Percentiles rank a stretch among this genome's conserved stretches.
Conservation (phyloP, 768 basidiomycete species). For the Auriscalpium microsporum region DNA sequence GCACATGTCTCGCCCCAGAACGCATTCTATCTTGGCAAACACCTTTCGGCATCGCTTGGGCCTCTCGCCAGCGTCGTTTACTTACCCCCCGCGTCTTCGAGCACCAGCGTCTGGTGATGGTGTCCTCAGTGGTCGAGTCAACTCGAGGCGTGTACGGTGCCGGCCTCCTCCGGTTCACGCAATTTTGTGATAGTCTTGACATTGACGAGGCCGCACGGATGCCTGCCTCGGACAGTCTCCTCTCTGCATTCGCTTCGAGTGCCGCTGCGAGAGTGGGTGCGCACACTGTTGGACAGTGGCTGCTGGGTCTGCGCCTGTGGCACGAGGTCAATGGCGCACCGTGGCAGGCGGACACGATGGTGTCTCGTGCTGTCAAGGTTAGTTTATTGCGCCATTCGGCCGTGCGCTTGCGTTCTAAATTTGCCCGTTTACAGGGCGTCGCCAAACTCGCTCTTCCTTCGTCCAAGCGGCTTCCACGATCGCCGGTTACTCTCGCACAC, state of each 20-base stretch:
- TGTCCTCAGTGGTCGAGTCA: not conserved
- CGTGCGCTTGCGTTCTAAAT: too few species aligned
- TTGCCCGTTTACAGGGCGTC: not conserved
- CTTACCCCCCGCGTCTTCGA: not conserved
- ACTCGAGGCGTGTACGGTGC: not conserved
- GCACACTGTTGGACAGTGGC: not conserved
- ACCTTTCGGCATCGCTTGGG: too few species aligned
- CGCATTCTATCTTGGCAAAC: too few species aligned
- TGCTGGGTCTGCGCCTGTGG: not conserved
- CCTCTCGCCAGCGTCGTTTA: too few species aligned
- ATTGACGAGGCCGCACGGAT: not conserved
- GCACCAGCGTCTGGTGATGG: not conserved
- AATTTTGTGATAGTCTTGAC: not conserved
- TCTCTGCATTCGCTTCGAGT: not conserved
- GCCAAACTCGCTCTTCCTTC: not conserved
- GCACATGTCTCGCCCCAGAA: too few species aligned
- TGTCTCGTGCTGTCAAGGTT: not conserved
- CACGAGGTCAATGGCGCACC: not conserved
- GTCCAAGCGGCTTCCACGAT: not conserved
- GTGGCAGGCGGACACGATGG: not conserved
- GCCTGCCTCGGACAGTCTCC: not conserved
- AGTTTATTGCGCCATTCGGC: too few species aligned
- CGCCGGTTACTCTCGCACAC: not conserved
- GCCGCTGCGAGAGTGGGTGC: not conserved
- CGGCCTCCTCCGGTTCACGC: not conserved